Evolutionary conservation across 2,329 filamentous ascomycete genomes (phyloP), one percentile per base, ranked within the genome.

Genomic region (Aspergillus sp.): DNA sequence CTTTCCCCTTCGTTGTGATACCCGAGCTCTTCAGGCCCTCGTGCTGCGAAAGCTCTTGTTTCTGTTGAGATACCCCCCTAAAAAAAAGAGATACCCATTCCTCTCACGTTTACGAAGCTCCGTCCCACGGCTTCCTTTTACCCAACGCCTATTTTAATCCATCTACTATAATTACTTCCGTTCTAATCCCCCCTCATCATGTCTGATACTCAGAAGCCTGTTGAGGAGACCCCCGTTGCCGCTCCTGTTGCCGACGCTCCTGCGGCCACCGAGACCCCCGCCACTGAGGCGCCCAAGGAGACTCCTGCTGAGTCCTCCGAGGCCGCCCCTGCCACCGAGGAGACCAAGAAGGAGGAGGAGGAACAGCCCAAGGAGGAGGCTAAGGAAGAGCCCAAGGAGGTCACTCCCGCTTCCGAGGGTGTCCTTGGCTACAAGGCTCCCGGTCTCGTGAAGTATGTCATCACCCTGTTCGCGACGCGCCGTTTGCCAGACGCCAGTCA

Each of bases 361-460:
- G 60, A 61, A 45, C 69, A 75, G 57, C 52, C 63, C 23, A 65
- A 61, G 58, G 63, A 83, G 69, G 74, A 38, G 68, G 52, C 62
- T 48, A 65, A 62, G 55, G 59, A 61, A 45, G 69, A 75, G 57
- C 52, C 63, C 20, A 65, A 61, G 58, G 63, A 83, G 69, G 74
- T 78, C 49, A 86, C 86, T 76, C 88, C 89, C 57, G 81, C 93
- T 57, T 87, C 88, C 72, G 91, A 95, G 76, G 93, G 92, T 58
- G 79, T 85, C 64, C 84, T 97, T 49, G 88, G 89, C 73, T 90
- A 96, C 87, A 96, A 97, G 85, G 88, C 84, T 53, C 87, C 89
- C 55, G 89, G 89, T 71, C 82, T 92, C 72, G 87, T 93, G 78
- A 97, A 95, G 92, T 96, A 83, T 80, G 89, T 38, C 16, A 36